phyloP scores from a whole-genome alignment of 345 rosid genomes.

The Corchorus olitorius region DNA sequence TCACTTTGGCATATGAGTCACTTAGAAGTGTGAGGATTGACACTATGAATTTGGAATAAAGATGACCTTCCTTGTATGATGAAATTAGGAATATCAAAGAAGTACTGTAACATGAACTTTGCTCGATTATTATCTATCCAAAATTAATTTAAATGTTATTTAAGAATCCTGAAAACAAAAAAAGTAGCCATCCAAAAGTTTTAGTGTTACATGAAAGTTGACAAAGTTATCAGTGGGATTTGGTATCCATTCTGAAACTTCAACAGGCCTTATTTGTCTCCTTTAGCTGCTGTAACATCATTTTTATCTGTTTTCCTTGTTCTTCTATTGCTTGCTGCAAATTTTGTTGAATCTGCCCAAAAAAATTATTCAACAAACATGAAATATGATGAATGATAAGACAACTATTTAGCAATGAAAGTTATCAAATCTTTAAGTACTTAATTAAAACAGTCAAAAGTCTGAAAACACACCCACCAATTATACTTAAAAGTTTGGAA shows the following conservation, averaged over 20 bases:
- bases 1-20: no score
- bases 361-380: background rate
- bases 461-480: no score
- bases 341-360: slow-evolving; percentile 30
- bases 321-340: slow-evolving; percentile 23
- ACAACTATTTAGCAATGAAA: background rate
- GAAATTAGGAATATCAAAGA: no score
- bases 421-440: background rate
- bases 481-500: background rate
- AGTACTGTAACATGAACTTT: no score
- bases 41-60: no score
- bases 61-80: no score
- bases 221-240: no score
- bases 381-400: no score
- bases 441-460: background rate
- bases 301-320: slow-evolving; percentile 27
- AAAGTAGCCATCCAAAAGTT: no score
- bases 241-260: background rate
- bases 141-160: background rate
- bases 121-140: background rate
- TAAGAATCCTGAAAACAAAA: background rate
- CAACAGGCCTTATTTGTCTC: background rate
- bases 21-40: no score
- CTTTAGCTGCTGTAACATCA: slow-evolving; percentile 23
- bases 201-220: background rate